Conservation (phyloP, 306 rosid species). For the Mucuna pruriens region DNA sequence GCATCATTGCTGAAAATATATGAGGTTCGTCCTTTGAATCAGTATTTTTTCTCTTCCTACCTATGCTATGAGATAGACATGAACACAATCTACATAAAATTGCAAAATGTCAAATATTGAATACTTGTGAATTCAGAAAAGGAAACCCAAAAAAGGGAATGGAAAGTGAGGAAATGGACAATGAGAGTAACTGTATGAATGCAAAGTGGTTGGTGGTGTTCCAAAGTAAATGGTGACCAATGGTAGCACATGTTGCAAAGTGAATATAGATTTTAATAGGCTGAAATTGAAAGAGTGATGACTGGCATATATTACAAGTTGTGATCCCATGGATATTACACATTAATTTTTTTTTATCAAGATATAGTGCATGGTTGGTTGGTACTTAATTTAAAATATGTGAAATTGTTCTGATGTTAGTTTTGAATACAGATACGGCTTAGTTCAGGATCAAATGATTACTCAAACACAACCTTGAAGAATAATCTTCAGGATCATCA, state of each 20-base stretch:
- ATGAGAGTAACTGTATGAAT: background rate
- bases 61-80: background rate
- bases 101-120: background rate
- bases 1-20: conserved; percentile 62
- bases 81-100: conserved; percentile 21
- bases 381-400: background rate
- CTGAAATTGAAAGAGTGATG: background rate
- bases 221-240: background rate
- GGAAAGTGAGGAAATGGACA: background rate
- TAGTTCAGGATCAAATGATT: conserved; percentile 43
- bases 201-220: background rate
- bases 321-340: background rate
- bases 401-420: conserved; percentile 1
- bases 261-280: background rate
- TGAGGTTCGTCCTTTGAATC: conserved; percentile 58
- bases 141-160: background rate
- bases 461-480: conserved; percentile 39
- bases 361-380: background rate
- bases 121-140: background rate
- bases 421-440: conserved; percentile 60
- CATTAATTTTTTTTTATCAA: background rate
- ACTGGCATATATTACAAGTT: background rate
- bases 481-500: conserved; percentile 38
- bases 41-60: background rate
- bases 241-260: background rate